Evolutionary conservation across 345 rosid species (phyloP).

Genomic region (Salix exigua): DNA sequence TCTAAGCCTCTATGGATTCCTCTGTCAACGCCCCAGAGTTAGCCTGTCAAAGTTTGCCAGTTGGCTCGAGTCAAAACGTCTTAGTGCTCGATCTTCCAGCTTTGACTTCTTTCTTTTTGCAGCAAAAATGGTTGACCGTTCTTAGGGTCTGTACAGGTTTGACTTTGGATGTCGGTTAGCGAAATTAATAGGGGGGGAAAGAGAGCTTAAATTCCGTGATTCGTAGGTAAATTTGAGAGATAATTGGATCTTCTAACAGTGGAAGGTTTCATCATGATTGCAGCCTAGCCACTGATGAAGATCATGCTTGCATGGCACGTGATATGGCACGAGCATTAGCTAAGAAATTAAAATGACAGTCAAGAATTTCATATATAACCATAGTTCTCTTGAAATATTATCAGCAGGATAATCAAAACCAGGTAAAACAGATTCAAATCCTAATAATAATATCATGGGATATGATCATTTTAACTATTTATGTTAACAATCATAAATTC

Average conservation of each 20-base stretch:
- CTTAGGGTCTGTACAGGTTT: constrained; percentile 7
- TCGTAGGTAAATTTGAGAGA: neutral
- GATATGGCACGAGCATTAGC: neutral
- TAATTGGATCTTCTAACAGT: too few species aligned
- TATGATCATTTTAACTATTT: too few species aligned
- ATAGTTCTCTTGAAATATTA: too few species aligned
- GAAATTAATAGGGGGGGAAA: neutral
- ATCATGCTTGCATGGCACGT: neutral
- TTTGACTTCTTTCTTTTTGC: neutral
- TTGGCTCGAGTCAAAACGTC: constrained; percentile 12
- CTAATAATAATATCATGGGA: too few species aligned
- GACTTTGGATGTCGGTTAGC: constrained; percentile 2
- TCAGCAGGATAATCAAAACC: too few species aligned
- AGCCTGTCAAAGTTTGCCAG: constrained; percentile 20
- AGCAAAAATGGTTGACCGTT: constrained; percentile 22
- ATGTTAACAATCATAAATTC: too few species aligned
- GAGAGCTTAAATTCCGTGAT: neutral
- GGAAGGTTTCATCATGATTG: neutral
- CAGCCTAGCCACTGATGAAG: neutral
- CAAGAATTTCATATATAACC: too few species aligned
- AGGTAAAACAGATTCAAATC: neutral
- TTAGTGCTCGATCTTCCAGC: constrained; percentile 9
- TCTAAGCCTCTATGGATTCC: constrained; percentile 21
- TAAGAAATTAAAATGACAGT: too few species aligned
- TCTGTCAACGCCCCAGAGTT: neutral